Percentiles rank a stretch among this genome's conserved stretches.
phyloP scores from a whole-genome alignment of 2,329 filamentous ascomycete species.

The Epichloe gansuensis region DNA sequence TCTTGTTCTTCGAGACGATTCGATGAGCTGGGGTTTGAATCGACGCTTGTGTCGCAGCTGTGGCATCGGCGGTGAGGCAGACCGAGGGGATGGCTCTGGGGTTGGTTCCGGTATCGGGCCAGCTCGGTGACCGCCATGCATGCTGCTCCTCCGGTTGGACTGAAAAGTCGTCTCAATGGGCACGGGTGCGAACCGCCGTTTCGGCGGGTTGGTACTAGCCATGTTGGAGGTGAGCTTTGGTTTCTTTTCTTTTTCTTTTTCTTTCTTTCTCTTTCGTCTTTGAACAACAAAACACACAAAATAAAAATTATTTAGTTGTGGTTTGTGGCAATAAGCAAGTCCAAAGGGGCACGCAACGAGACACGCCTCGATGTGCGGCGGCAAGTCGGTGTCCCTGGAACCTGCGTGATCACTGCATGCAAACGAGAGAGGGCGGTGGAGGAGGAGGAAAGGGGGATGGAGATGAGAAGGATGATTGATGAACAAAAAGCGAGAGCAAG shows the following conservation, averaged over 20 bases:
- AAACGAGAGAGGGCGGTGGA: neutral
- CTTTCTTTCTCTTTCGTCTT: neutral
- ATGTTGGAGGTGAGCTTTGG: slow-evolving; percentile 15
- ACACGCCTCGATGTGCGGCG: slow-evolving; percentile 1
- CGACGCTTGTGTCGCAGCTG: slow-evolving; percentile 31
- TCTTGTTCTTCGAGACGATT: slow-evolving; percentile 62
- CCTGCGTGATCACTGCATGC: neutral
- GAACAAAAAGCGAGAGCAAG: neutral
- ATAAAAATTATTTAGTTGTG: neutral
- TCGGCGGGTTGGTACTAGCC: slow-evolving; percentile 29
- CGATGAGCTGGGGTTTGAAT: slow-evolving; percentile 72
- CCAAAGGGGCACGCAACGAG: neutral
- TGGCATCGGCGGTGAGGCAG: slow-evolving; percentile 30
- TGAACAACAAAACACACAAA: no score
- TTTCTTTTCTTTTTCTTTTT: neutral
- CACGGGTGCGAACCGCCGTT: slow-evolving; percentile 52
- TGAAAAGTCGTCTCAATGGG: slow-evolving; percentile 62
- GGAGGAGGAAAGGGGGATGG: neutral
- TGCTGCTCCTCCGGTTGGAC: slow-evolving; percentile 32
- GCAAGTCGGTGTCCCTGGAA: neutral
- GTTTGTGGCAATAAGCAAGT: neutral
- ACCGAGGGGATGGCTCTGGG: slow-evolving; percentile 39
- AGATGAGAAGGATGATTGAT: neutral
- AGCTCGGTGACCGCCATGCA: slow-evolving; percentile 7
- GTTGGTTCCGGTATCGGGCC: slow-evolving; percentile 47